Percentiles rank a stretch among this genome's conserved stretches.
phyloP scores from a whole-genome alignment of 441 rosid species.

The Eutrema salsugineum region DNA sequence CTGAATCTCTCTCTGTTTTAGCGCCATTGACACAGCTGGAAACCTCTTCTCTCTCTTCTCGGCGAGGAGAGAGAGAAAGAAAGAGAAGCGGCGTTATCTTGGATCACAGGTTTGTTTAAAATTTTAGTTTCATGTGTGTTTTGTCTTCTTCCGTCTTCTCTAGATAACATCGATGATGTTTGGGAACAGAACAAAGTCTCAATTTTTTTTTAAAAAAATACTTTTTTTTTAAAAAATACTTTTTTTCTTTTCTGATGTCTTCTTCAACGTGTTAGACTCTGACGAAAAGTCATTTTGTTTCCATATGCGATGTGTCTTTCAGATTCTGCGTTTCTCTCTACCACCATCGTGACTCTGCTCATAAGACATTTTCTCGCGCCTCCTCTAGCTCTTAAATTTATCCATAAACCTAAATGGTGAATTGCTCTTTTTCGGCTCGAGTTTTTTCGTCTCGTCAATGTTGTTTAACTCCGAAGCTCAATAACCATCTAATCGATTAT shows the following conservation, averaged over 20 bases:
- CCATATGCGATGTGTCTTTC: slow-evolving; percentile 5
- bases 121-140: slow-evolving; percentile 7
- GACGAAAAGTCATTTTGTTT: neutral
- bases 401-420: slow-evolving; percentile 20
- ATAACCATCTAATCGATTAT: neutral
- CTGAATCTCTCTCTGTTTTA: neutral
- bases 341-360: neutral
- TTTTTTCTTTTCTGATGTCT: neutral
- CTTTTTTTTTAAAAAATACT: neutral
- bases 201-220: neutral
- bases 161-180: slow-evolving; percentile 10
- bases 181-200: neutral
- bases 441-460: slow-evolving; percentile 16
- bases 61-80: neutral
- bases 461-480: slow-evolving; percentile 26
- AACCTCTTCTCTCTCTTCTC: neutral
- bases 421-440: neutral
- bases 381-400: neutral
- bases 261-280: neutral
- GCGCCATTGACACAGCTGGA: neutral
- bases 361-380: neutral
- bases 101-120: neutral
- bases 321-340: neutral
- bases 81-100: neutral
- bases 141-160: slow-evolving; percentile 8